Percentiles rank a stretch among this genome's conserved stretches.
phyloP scores from a whole-genome alignment of 345 rosid species.

The Rhodamnia rubescens region DNA sequence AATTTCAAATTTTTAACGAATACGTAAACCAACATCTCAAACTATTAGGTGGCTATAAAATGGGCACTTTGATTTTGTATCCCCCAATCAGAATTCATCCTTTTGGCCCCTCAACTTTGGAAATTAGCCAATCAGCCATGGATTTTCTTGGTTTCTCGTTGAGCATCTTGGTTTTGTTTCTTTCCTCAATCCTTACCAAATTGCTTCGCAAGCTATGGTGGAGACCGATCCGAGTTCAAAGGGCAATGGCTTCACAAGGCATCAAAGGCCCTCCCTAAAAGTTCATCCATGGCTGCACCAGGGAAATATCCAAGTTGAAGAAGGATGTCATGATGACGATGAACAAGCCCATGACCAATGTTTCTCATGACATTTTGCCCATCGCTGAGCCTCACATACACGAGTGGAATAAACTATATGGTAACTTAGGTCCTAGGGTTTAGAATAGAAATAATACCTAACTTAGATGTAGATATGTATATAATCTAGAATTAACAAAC shows the following conservation, averaged over 20 bases:
- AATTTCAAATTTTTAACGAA: background rate
- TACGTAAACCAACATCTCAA: background rate
- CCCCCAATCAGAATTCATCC: background rate
- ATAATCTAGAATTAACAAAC: background rate
- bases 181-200: background rate
- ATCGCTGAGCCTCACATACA: background rate
- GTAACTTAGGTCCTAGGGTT: background rate
- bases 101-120: background rate
- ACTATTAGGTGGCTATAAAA: background rate
- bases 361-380: constrained; percentile 2
- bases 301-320: background rate
- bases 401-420: constrained; percentile 1
- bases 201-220: constrained; percentile 3
- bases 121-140: background rate
- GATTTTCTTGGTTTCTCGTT: background rate
- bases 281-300: constrained; percentile 4
- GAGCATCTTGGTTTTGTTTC: background rate
- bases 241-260: constrained; percentile 1
- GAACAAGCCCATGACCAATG: background rate
- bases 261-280: constrained; percentile 1
- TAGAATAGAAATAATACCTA: background rate
- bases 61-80: background rate
- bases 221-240: background rate
- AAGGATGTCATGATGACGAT: background rate
- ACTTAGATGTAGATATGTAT: background rate